Percentiles rank a stretch among this genome's conserved stretches.
phyloP scores from a whole-genome alignment of 495 filamentous ascomycete species.

The Daldinia caldariorum region DNA sequence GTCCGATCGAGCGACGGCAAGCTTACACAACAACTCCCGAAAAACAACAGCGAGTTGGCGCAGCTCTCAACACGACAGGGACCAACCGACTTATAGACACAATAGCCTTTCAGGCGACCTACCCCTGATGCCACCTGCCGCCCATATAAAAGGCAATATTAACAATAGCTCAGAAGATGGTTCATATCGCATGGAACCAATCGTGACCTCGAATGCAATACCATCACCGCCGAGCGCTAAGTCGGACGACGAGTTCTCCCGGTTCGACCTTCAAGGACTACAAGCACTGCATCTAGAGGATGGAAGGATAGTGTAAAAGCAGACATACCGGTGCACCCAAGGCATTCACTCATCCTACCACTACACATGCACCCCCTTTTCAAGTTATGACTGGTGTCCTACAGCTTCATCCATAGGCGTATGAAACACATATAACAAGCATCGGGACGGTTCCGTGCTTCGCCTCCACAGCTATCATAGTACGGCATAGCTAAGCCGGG shows the following conservation, averaged over 20 bases:
- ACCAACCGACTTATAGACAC: slow-evolving; percentile 17
- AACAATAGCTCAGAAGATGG: slow-evolving; percentile 30
- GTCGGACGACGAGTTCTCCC: slow-evolving; percentile 31
- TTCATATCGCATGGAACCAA: slow-evolving; percentile 22
- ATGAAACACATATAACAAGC: no score
- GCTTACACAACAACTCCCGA: slow-evolving; percentile 26
- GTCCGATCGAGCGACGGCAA: slow-evolving; percentile 34
- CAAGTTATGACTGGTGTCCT: no score
- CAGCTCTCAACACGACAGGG: slow-evolving; percentile 28
- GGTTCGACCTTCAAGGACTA: slow-evolving; percentile 32
- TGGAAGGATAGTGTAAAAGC: slow-evolving; percentile 23
- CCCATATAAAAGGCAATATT: neutral
- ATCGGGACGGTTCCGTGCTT: neutral
- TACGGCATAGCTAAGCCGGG: neutral
- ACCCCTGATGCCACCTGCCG: slow-evolving; percentile 6
- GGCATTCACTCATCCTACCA: no score
- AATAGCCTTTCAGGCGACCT: slow-evolving; percentile 16
- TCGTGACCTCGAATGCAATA: slow-evolving; percentile 27
- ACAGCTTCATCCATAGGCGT: no score
- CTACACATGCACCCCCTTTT: no score
- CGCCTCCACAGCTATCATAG: neutral
- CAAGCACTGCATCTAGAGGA: slow-evolving; percentile 32
- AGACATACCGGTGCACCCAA: neutral
- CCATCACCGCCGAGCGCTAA: slow-evolving; percentile 4
- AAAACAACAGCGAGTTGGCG: slow-evolving; percentile 30